Evolutionary conservation across 1,139 yeast genomes (phyloP), one percentile per base, ranked within the genome.

Genomic region (Blastobotrys illinoisensis): DNA sequence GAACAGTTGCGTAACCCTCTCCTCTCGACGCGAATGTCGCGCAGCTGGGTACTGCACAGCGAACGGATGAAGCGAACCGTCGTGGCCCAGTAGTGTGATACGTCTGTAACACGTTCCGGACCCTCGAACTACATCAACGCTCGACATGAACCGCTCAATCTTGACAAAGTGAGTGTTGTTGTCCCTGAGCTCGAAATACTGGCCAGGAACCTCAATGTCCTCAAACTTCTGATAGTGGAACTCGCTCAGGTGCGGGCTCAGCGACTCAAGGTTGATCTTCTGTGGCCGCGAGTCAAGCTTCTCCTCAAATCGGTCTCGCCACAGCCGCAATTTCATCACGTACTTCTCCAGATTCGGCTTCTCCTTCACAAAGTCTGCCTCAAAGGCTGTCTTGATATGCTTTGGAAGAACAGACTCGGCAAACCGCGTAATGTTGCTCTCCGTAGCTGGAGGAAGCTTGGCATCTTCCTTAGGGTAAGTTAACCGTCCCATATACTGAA

Each of bases 1-100:
- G 78, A 89, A 91, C 62, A 95, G 73, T 70, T 93, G 99, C 76
- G 89, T 87, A 56, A 93, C 86, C 51, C 96, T 80, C 67, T 95
- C 99, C 69, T 95, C 99, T 56, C 99, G 83, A 67, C 99, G 86
- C 65, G 97, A 89, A 66, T 93, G 97, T 64, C 99, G 83, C 9
- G 97, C 97, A 16, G 99, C 96, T 4, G 99, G 99, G 71, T 88
- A 91, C 73, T 95, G 99, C 16, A 95, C 95, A 0, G 97, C 95
- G 77, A 93, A 95, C 48, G 93, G 83, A 70, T 93, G 97, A 56
- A 86, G 72, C 60, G 90, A 83, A 60, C 98, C 99, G 69, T 93
- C 97, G 64, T 88, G 88, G 9, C 98, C 99, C 53, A 97, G 81
- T 52, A 95, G 88, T 56, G 89, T 86, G 60, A 95, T 77, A 48